Base-by-base conservation (phyloP, 2,329 filamentous ascomycete genomes). In the Cladosporium austrohemisphaericum region DNA sequence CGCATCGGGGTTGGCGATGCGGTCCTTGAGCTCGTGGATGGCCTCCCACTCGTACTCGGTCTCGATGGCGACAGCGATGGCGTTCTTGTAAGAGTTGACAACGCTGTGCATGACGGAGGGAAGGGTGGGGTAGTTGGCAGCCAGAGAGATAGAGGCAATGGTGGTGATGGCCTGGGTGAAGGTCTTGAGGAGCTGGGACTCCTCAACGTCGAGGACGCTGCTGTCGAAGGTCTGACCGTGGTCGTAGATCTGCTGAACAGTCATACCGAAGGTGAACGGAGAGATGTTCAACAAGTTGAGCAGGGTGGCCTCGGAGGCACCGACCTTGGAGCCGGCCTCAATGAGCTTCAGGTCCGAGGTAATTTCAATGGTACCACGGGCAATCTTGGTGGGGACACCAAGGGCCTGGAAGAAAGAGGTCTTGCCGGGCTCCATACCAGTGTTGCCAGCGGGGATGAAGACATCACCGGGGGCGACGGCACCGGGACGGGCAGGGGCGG, bases 381-480 rank as follows among this genome's bases (percentile, higher is more conserved):
- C 93, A 79, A 98, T 98, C 90, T 98, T 98, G 84, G 93, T 98
- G 72, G 93, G 93, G 73, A 98, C 90, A 89, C 92, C 92, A 77
- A 98, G 93, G 69, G 93, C 93, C 86, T 98, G 93, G 91, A 98
- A 98, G 90, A 98, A 98, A 72, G 93, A 97, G 70, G 93, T 98
- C 88, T 98, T 98, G 76, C 94, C 94, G 72, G 93, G 94, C 77
- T 98, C 93, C 93, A 98, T 98, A 79, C 93, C 93, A 69, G 93
- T 98, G 87, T 98, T 98, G 77, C 93, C 93, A 65, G 91, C 93
- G 62, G 93, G 93, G 63, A 98, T 74, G 80, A 78, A 98, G 72
- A 98, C 93, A 75, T 98, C 94, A 69, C 71, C 76, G 62, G 94
- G 93, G 63, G 93, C 94, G 65, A 98, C 68, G 69, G 94, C 93